Evolutionary conservation across 2,329 filamentous ascomycete species (phyloP).

Genomic region (Cytospora piceicola): DNA sequence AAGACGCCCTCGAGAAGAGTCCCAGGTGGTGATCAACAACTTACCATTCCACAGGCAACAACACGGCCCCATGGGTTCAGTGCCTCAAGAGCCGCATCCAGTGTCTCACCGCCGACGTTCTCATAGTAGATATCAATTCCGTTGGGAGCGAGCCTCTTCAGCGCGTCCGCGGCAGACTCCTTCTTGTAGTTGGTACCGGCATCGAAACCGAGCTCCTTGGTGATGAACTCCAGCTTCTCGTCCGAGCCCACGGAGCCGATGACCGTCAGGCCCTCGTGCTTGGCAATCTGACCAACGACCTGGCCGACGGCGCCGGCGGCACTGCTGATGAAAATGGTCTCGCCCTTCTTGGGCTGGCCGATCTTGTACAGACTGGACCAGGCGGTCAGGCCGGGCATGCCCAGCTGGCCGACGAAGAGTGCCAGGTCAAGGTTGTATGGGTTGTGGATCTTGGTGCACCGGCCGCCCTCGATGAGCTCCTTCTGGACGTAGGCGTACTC

Average conservation of each 20-base stretch:
- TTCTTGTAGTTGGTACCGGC: constrained; percentile 87
- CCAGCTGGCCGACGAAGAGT: constrained; percentile 73
- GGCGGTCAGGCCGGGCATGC: constrained; percentile 52
- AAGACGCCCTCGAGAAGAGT: background rate
- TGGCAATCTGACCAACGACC: constrained; percentile 81
- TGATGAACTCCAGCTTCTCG: constrained; percentile 73
- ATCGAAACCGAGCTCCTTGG: constrained; percentile 56
- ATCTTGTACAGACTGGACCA: constrained; percentile 68
- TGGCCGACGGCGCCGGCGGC: constrained; percentile 83
- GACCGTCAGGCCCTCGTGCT: constrained; percentile 77
- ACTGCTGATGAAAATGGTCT: constrained; percentile 81
- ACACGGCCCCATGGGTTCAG: constrained; percentile 69
- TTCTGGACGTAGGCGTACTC: constrained; percentile 68
- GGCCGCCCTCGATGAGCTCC: constrained; percentile 41
- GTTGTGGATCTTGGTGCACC: constrained; percentile 66
- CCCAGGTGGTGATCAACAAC: constrained; percentile 30
- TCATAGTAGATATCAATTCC: constrained; percentile 73
- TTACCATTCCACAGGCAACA: constrained; percentile 64
- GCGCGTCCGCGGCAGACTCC: constrained; percentile 69
- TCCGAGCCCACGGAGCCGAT: constrained; percentile 81
- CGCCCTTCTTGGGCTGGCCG: constrained; percentile 71
- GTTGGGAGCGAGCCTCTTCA: constrained; percentile 71
- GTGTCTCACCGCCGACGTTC: constrained; percentile 57
- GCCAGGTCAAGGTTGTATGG: constrained; percentile 67
- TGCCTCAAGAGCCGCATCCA: constrained; percentile 49